These are phyloP conservation scores for Eimeria acervulina DNA, from an alignment of 169 alveolate genomes.

Conservation along the genomic window DNA sequence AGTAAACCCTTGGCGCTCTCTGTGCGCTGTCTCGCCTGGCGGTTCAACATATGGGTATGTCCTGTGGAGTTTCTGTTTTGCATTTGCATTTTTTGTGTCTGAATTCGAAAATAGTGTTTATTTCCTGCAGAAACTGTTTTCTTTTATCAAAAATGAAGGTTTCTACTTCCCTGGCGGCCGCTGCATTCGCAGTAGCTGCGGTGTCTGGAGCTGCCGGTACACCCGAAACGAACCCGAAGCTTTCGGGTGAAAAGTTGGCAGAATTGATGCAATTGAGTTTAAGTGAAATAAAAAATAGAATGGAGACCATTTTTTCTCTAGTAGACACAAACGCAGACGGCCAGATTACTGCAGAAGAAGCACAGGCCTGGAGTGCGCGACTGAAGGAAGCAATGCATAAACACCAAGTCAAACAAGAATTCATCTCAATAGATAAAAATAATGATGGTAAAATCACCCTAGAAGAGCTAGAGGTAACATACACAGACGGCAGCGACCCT, in stretches of 20 bases:
- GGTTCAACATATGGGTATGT: not conserved
- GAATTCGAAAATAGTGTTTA: not conserved
- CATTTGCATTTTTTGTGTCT: not conserved
- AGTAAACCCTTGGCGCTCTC: not conserved
- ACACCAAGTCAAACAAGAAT: conserved; percentile 74
- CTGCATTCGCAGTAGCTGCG: conserved; percentile 1
- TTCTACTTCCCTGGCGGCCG: conserved; percentile 27
- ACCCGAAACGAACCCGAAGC: conserved; percentile 36
- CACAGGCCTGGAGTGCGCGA: conserved; percentile 63
- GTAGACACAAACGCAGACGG: conserved; percentile 66
- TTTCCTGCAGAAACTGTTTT: not conserved
- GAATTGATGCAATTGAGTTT: conserved; percentile 67
- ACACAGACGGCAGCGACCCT: conserved; percentile 71
- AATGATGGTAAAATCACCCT: conserved; percentile 58
- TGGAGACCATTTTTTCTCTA: conserved; percentile 12
- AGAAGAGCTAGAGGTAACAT: conserved; percentile 67
- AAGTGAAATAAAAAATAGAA: conserved; percentile 45
- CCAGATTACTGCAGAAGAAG: conserved; percentile 55
- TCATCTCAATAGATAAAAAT: conserved; percentile 71
- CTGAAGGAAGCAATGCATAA: conserved; percentile 76
- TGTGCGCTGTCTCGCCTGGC: conserved; percentile 60
- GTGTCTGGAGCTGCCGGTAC: conserved; percentile 2
- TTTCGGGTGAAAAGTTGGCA: conserved; percentile 67
- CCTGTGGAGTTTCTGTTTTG: not conserved
- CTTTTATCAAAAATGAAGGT: conserved; percentile 9